A percentile compares a stretch with the other conserved stretches of the same genome.
Evolutionary conservation across 495 filamentous ascomycete species (phyloP).

Genomic region (Podospora tetraspora): DNA sequence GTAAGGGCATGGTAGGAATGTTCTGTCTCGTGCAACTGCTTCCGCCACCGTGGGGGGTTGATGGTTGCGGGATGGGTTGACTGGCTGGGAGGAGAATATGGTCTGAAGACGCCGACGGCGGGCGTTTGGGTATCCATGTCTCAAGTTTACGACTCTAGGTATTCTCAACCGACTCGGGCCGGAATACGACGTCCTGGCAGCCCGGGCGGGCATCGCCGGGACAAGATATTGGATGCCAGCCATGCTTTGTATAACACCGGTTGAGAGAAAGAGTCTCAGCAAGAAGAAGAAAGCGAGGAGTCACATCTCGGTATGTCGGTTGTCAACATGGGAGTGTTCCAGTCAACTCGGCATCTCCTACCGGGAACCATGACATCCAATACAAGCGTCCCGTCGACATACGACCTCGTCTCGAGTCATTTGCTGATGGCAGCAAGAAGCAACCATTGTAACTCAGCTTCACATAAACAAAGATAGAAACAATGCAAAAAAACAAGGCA

Average conservation of each 20-base stretch:
- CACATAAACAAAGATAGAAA: neutral
- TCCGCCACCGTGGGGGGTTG: neutral
- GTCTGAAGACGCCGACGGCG: too few species aligned
- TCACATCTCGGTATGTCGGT: neutral
- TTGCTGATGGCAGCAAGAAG: neutral
- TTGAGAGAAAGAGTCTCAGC: neutral
- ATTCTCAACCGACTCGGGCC: neutral
- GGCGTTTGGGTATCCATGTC: neutral
- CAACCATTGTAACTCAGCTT: neutral
- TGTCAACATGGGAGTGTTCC: too few species aligned
- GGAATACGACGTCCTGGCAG: neutral
- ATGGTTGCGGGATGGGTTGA: neutral
- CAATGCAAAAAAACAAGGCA: neutral
- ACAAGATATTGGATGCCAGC: neutral
- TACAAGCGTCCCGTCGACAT: neutral
- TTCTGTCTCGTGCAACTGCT: neutral
- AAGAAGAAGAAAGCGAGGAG: neutral
- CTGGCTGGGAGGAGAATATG: neutral
- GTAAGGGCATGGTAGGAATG: neutral
- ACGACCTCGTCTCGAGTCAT: neutral
- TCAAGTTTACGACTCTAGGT: neutral
- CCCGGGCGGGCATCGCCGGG: neutral
- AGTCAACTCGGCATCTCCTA: neutral
- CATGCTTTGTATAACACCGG: neutral
- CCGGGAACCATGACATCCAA: neutral